A percentile compares a stretch with the other conserved stretches of the same genome.
Evolutionary conservation across 208 protist species (phyloP).

Genomic region (Tritrichomonas foetus): DNA sequence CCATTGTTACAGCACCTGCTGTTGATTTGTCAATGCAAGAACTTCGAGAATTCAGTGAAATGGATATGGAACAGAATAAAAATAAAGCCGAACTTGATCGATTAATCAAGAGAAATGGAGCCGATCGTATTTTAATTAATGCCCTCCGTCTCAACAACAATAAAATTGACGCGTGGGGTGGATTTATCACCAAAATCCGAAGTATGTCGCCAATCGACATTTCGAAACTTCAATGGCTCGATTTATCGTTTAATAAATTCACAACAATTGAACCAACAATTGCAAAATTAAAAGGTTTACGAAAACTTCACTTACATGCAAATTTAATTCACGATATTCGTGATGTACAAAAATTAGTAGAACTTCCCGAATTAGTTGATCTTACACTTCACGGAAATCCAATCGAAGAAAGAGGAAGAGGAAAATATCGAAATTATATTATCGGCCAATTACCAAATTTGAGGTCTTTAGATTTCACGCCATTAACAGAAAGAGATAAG

Average conservation of each 20-base stretch:
- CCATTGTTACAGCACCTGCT: background rate
- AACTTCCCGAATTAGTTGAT: background rate
- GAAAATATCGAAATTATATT: slow-evolving; percentile 34
- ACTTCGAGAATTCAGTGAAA: slow-evolving; percentile 36
- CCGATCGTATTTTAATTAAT: background rate
- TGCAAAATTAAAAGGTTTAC: background rate
- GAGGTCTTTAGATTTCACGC: background rate
- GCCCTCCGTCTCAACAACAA: background rate
- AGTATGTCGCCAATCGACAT: background rate
- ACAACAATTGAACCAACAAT: background rate
- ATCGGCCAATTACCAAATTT: background rate
- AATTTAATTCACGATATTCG: background rate
- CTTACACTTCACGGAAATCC: slow-evolving; percentile 30
- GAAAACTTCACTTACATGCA: slow-evolving; percentile 12
- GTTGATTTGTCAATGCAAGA: slow-evolving; percentile 21
- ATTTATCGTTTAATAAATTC: slow-evolving; percentile 21
- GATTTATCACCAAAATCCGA: background rate
- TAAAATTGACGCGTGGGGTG: background rate
- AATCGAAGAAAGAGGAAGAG: slow-evolving; percentile 30
- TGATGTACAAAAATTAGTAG: background rate
- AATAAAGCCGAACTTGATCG: background rate
- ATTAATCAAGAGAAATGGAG: background rate
- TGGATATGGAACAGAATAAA: slow-evolving; percentile 5
- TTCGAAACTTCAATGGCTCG: background rate
- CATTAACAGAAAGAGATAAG: background rate